Base-by-base conservation (phyloP, 2,329 filamentous ascomycete species). In the Magnaporthiopsis incrustans region DNA sequence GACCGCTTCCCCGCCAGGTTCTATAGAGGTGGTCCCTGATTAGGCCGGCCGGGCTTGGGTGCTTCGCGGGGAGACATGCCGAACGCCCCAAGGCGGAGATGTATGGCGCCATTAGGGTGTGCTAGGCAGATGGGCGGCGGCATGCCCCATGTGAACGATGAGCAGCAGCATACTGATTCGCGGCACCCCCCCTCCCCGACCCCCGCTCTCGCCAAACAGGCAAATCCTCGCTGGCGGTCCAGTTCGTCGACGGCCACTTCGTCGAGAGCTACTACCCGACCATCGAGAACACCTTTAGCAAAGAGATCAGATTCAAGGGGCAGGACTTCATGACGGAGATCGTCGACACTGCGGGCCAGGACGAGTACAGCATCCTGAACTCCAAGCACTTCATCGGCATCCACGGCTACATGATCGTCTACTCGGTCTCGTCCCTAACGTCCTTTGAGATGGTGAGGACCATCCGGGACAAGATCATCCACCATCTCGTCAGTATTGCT, bases 371-470 rank as follows among this genome's bases (percentile, higher is more conserved):
- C 74, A 97, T 98, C 69, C 83, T 99, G 67, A 98, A 97, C 78
- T 96, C 91, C 67, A 98, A 98, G 80, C 94, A 98, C 76, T 98
- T 98, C 73, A 98, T 99, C 75, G 95, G 95, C 67, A 98, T 98
- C 69, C 95, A 99, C 80, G 95, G 95, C 65, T 99, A 98, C 77
- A 92, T 99, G 85, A 89, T 99, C 66, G 94, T 97, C 61, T 99
- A 99, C 78, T 97, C 93, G n/a, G 93, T 99, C 61, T 90, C 91
- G 27, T 97, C 91, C 60, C 88, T 91, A 72, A 90, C 95, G 71
- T 96, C 92, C 12, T 98, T 97, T 73, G 95, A 99, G 75, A 99
- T 98, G 94, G 89, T 97, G 62, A 87, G 91, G 72, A 92, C 97
- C 66, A 97, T 99, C 69, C 85, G 93, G 32, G 94, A 98, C 76